Percentiles rank a stretch among this genome's conserved stretches.
These are phyloP conservation scores for Haplographium delicatum DNA, from an alignment of 495 filamentous ascomycete genomes.

Conservation along the genomic window DNA sequence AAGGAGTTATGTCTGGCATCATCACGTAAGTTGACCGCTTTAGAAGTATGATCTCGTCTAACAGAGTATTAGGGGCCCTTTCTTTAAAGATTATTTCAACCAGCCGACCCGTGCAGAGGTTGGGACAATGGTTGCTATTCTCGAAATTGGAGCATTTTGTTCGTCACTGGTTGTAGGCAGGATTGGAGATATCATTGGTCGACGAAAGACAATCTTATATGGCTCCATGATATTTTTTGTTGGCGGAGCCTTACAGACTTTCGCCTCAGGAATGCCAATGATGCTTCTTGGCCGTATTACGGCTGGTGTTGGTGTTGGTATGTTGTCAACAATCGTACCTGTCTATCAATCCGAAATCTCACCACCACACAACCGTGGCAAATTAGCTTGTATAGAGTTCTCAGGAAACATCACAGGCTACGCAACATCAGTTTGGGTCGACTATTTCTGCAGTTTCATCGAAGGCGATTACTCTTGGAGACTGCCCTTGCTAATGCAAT, in stretches of 20 bases:
- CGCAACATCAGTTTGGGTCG: conserved; percentile 94
- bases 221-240: conserved; percentile 89
- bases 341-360: conserved; percentile 98
- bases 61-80: conserved; percentile 55
- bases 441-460: conserved; percentile 95
- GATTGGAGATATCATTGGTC: conserved; percentile 87
- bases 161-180: conserved; percentile 85
- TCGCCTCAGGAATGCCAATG: conserved; percentile 77
- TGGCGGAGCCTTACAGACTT: conserved; percentile 80
- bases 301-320: conserved; percentile 90
- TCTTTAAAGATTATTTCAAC: conserved; percentile 89
- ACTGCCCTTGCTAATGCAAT: conserved; percentile 85
- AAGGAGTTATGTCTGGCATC: conserved; percentile 98
- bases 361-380: conserved; percentile 90
- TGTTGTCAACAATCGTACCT: conserved; percentile 92
- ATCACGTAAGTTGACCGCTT: conserved; percentile 72
- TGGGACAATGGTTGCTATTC: conserved; percentile 93
- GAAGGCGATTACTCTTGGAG: conserved; percentile 83
- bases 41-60: conserved; percentile 7
- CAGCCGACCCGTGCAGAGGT: conserved; percentile 78
- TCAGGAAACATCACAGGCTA: conserved; percentile 96
- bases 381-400: conserved; percentile 96
- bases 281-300: conserved; percentile 90
- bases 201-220: conserved; percentile 86
- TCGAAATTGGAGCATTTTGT: conserved; percentile 89